Conservation (phyloP, 305 asterid genomes). For the Solanum chacoense region DNA sequence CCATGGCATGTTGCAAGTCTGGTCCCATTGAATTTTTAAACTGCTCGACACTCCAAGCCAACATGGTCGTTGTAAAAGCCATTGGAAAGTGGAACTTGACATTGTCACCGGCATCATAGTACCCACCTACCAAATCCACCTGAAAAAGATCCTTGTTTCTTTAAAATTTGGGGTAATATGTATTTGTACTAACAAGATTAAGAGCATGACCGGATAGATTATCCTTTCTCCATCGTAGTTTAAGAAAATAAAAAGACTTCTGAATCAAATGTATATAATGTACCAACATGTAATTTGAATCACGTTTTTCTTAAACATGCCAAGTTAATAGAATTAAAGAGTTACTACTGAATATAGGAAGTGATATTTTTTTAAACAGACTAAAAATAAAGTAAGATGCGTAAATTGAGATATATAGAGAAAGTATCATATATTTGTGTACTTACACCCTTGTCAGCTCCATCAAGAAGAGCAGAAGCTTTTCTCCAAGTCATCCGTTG, state of each 20-base stretch:
- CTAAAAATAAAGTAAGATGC: not conserved
- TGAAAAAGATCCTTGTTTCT: not conserved
- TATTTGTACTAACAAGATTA: not conserved
- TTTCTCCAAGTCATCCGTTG: slow-evolving; percentile 39
- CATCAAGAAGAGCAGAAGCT: slow-evolving; percentile 33
- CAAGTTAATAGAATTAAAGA: not conserved
- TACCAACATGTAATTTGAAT: not conserved
- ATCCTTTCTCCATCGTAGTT: not conserved
- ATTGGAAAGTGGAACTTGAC: slow-evolving; percentile 53
- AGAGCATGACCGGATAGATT: not conserved
- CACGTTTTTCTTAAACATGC: not conserved
- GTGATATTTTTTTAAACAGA: not conserved
- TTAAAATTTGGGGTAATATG: not conserved
- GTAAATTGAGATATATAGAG: not conserved
- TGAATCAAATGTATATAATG: not conserved
- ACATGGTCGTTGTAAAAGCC: slow-evolving; percentile 57
- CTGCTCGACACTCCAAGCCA: slow-evolving; percentile 54
- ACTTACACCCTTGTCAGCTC: slow-evolving; percentile 25
- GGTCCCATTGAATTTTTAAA: slow-evolving; percentile 19
- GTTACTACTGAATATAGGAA: not conserved
- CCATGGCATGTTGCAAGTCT: slow-evolving; percentile 31
- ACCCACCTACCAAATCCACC: slow-evolving; percentile 60
- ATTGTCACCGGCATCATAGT: slow-evolving; percentile 69
- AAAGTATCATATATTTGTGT: not conserved
- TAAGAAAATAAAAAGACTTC: not conserved